A percentile compares a stretch with the other conserved stretches of the same genome.
These are phyloP conservation scores for Notholithocarpus densiflorus DNA, from an alignment of 306 rosid genomes.

Conservation along the genomic window DNA sequence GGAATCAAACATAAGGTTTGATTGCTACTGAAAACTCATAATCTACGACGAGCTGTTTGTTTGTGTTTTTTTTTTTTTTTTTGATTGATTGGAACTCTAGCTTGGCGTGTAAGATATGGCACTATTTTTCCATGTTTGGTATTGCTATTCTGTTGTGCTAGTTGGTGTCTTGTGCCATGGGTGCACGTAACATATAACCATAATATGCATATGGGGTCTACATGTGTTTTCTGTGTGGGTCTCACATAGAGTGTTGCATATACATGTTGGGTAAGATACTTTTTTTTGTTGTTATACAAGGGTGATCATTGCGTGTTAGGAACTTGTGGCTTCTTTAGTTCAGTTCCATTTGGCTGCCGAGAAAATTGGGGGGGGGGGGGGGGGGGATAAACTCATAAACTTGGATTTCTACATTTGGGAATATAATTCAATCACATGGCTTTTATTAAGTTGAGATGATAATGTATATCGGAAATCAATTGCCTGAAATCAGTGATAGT, in stretches of 20 bases:
- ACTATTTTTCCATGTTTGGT: background rate
- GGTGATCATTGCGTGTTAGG: background rate
- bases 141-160: background rate
- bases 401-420: background rate
- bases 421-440: no score
- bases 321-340: background rate
- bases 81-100: background rate
- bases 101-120: background rate
- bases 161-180: no score
- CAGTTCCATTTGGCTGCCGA: background rate
- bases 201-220: no score
- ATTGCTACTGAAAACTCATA: background rate
- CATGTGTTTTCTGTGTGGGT: no score
- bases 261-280: no score
- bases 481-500: no score
- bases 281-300: no score
- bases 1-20: background rate
- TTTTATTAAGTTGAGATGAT: no score
- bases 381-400: no score
- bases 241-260: no score
- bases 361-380: background rate
- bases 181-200: no score
- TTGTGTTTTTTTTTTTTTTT: background rate
- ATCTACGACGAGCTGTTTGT: background rate
- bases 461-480: no score